These are phyloP conservation scores for Colletotrichum theobromicola DNA, from an alignment of 2,329 filamentous ascomycete genomes.

Conservation along the genomic window DNA sequence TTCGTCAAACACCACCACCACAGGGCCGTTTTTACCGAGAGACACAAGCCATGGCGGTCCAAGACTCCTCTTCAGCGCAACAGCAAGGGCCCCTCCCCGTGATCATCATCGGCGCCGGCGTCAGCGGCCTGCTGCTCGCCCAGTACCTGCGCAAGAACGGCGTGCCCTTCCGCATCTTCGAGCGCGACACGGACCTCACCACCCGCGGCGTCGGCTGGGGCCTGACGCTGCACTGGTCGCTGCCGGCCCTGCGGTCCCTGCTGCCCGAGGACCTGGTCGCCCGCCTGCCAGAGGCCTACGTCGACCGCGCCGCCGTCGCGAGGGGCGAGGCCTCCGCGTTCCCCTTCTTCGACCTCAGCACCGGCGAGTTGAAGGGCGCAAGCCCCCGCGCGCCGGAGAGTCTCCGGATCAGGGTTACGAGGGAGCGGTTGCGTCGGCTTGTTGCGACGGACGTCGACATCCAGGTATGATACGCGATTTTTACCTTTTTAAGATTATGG, in stretches of 20 bases:
- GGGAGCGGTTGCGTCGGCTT: slow-evolving; percentile 50
- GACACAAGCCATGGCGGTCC: not conserved
- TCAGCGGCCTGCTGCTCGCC: slow-evolving; percentile 41
- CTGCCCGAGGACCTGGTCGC: slow-evolving; percentile 51
- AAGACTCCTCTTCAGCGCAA: not conserved
- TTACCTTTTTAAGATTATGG: not conserved
- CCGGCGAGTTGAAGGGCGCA: slow-evolving; percentile 43
- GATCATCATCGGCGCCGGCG: slow-evolving; percentile 41
- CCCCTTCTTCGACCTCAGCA: slow-evolving; percentile 61
- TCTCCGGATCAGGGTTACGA: slow-evolving; percentile 51
- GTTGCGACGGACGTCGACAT: slow-evolving; percentile 52
- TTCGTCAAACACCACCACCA: not conserved
- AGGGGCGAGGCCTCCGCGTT: slow-evolving; percentile 53
- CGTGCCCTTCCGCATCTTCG: slow-evolving; percentile 54
- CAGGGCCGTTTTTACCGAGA: not conserved
- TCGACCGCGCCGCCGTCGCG: slow-evolving; percentile 56
- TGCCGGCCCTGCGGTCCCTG: slow-evolving; percentile 55
- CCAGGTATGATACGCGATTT: slow-evolving; percentile 32
- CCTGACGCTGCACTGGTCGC: slow-evolving; percentile 67
- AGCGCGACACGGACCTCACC: slow-evolving; percentile 53
- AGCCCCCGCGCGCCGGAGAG: slow-evolving; percentile 49
- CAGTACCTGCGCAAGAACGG: slow-evolving; percentile 35
- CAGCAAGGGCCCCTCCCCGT: slow-evolving; percentile 26
- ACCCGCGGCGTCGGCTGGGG: slow-evolving; percentile 64
- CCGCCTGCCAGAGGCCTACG: slow-evolving; percentile 54